These are phyloP conservation scores for Aspergillus spinulosporus DNA, from an alignment of 2,329 filamentous ascomycete species.

Conservation along the genomic window DNA sequence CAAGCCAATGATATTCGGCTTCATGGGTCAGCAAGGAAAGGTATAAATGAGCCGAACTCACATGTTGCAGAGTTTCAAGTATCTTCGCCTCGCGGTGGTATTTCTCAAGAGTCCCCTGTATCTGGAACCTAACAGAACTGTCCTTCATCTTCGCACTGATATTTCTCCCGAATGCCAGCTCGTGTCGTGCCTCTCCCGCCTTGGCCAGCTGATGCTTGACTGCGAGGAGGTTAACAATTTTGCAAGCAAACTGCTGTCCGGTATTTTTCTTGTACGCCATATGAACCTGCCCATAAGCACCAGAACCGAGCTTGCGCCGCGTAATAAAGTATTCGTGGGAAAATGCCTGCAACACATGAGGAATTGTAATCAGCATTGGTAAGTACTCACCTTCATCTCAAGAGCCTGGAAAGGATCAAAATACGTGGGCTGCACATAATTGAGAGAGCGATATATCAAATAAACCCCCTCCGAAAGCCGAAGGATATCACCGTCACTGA, in stretches of 20 bases:
- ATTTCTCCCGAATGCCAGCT: neutral
- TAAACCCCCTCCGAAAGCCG: conserved; percentile 26
- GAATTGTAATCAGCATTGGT: neutral
- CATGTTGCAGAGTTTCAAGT: conserved; percentile 56
- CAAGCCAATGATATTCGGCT: conserved; percentile 61
- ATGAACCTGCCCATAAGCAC: conserved; percentile 45
- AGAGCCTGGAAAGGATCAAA: conserved; percentile 27
- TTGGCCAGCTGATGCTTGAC: conserved; percentile 20
- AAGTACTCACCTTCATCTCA: conserved; percentile 38
- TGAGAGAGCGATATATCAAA: conserved; percentile 23
- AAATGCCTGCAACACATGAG: conserved; percentile 30
- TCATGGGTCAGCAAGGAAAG: conserved; percentile 6
- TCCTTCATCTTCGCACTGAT: neutral
- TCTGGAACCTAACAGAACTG: neutral
- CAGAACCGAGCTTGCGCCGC: conserved; percentile 42
- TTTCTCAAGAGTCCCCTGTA: conserved; percentile 28
- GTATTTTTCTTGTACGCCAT: conserved; percentile 41
- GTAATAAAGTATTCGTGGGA: conserved; percentile 39
- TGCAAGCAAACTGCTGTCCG: conserved; percentile 47
- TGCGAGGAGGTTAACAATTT: conserved; percentile 42
- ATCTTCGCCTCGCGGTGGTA: conserved; percentile 48
- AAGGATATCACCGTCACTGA: conserved; percentile 43
- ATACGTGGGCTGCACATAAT: conserved; percentile 19
- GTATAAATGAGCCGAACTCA: conserved; percentile 22
- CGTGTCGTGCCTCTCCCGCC: neutral